Evolutionary conservation across 352 stramenopile genomes (phyloP).

Genomic region (Phytopythium ostracodes): DNA sequence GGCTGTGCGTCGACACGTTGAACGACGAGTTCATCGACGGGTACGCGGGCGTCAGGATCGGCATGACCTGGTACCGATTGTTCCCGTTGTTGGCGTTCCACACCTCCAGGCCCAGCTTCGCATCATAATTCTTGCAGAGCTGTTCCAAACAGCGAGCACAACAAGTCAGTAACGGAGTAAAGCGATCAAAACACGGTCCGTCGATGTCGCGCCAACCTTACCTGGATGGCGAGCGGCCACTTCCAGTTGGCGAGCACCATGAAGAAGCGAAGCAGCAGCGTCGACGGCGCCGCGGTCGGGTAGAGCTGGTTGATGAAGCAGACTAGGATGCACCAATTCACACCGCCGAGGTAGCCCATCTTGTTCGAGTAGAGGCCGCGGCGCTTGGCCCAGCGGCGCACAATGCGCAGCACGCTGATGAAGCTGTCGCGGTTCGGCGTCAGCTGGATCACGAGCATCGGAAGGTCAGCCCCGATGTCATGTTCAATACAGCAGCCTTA

Average conservation of each 20-base stretch:
- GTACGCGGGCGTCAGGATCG: slow-evolving; percentile 98
- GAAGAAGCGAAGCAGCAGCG: slow-evolving; percentile 86
- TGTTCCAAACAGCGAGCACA: slow-evolving; percentile 9
- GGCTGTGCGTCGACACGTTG: slow-evolving; percentile 94
- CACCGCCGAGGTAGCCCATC: slow-evolving; percentile 97
- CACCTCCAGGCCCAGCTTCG: slow-evolving; percentile 83
- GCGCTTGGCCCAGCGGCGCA: slow-evolving; percentile 86
- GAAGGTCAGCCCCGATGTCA: neutral
- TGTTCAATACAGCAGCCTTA: too few relatives aligned
- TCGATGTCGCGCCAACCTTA: slow-evolving; percentile 8
- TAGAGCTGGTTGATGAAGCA: slow-evolving; percentile 94
- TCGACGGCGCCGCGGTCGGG: slow-evolving; percentile 80
- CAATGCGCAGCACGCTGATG: slow-evolving; percentile 84
- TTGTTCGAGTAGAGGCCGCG: slow-evolving; percentile 99
- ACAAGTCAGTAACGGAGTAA: neutral
- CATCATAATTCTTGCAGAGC: slow-evolving; percentile 84
- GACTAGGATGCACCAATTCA: slow-evolving; percentile 99
- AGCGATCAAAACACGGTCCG: neutral
- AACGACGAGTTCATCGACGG: slow-evolving; percentile 99
- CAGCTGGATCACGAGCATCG: slow-evolving; percentile 21
- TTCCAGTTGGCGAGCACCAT: slow-evolving; percentile 90
- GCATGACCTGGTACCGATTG: slow-evolving; percentile 95
- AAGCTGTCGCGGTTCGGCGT: slow-evolving; percentile 86
- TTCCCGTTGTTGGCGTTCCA: slow-evolving; percentile 86
- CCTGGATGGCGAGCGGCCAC: slow-evolving; percentile 88